These are phyloP conservation scores for Termitomyces sp. DNA, from an alignment of 768 basidiomycete species.

Conservation along the genomic window DNA sequence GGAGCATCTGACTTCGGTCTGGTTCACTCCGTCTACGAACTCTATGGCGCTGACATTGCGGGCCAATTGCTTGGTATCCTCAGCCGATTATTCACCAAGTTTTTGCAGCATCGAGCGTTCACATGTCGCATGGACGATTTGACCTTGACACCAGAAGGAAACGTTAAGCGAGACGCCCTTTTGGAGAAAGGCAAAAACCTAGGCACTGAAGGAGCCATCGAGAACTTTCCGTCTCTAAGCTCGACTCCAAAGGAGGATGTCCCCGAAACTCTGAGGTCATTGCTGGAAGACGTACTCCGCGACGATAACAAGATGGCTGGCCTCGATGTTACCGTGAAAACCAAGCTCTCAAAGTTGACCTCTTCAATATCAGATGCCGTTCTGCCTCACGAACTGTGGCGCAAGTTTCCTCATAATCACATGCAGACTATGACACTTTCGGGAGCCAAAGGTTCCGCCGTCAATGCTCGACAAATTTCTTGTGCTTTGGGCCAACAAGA, in stretches of 20 bases:
- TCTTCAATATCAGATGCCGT: constrained; percentile 85
- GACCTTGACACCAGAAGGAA: constrained; percentile 78
- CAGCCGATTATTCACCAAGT: constrained; percentile 94
- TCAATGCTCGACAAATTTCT: constrained; percentile 98
- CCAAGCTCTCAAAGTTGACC: constrained; percentile 79
- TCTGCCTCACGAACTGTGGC: constrained; percentile 81
- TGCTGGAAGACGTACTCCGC: constrained; percentile 88
- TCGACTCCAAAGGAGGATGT: constrained; percentile 47
- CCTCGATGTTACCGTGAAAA: constrained; percentile 89
- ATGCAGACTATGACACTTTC: constrained; percentile 99
- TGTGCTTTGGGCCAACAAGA: constrained; percentile 97
- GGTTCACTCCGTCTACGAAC: constrained; percentile 93
- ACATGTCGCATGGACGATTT: constrained; percentile 99
- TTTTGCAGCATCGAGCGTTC: constrained; percentile 93
- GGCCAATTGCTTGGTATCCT: constrained; percentile 91
- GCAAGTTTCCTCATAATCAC: constrained; percentile 96
- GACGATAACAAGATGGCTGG: constrained; percentile 98
- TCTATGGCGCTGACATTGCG: constrained; percentile 87
- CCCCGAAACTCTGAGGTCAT: constrained; percentile 47
- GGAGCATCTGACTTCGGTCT: constrained; percentile 95
- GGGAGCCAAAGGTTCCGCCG: constrained; percentile 95
- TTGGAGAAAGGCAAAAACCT: constrained; percentile 61
- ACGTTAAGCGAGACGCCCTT: constrained; percentile 61
- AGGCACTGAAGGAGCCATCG: constrained; percentile 85
- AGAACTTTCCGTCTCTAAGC: constrained; percentile 78